Evolutionary conservation across 306 rosid genomes (phyloP).

Genomic region (Alnus rubra): DNA sequence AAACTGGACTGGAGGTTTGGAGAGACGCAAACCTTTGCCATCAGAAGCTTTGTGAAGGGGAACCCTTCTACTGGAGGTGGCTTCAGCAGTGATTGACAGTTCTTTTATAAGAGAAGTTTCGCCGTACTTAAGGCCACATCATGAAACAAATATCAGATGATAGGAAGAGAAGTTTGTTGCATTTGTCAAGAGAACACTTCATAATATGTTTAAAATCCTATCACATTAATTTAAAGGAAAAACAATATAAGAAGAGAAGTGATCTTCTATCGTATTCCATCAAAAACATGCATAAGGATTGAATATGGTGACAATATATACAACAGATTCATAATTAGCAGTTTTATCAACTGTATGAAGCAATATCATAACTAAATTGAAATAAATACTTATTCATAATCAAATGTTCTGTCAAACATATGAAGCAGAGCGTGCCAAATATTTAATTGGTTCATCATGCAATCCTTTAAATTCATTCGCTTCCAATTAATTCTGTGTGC

Average conservation of each 20-base stretch:
- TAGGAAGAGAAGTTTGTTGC: background rate
- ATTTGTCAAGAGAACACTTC: background rate
- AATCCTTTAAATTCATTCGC: background rate
- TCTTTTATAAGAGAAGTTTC: constrained; percentile 13
- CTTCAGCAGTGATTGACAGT: constrained; percentile 29
- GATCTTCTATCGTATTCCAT: background rate
- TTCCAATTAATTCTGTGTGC: background rate
- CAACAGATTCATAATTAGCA: background rate
- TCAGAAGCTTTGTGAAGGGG: constrained; percentile 28
- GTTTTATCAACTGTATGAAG: background rate
- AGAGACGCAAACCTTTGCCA: constrained; percentile 41
- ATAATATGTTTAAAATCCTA: background rate
- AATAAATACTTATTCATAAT: background rate
- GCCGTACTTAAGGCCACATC: constrained; percentile 26
- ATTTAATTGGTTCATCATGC: background rate
- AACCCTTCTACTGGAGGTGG: constrained; percentile 32
- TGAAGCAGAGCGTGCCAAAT: background rate
- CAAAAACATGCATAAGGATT: background rate
- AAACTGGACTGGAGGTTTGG: constrained; percentile 68
- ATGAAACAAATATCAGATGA: constrained; percentile 5
- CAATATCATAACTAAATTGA: background rate
- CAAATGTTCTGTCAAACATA: background rate
- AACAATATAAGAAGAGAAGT: background rate
- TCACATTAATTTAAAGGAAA: background rate
- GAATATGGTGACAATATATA: background rate